Base-by-base conservation (phyloP, 371 early-diverging fungal genomes). In the Syncephalastrum monosporum region DNA sequence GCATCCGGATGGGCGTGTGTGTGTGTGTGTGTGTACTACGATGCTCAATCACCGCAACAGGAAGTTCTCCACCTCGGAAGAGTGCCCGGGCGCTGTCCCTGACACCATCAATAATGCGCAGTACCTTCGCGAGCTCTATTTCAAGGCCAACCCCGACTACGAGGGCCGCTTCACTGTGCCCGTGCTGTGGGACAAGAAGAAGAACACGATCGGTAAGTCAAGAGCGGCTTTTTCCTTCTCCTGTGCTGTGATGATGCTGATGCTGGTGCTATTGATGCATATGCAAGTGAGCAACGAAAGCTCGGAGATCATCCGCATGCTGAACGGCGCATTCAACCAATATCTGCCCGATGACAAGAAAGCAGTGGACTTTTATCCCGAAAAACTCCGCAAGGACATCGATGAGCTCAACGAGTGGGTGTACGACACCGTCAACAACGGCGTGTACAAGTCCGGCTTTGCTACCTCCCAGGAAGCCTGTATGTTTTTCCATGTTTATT, bases 261-360 rank as follows among this genome's bases (percentile, higher is more conserved):
- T n/a, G n/a, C n/a, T n/a, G n/a, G n/a, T n/a, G n/a, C n/a, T n/a
- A n/a, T n/a, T 1, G 6, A 23, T 52, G 27, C 4, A 3, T 27
- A 27, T 27, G 27, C 27, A 27, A 85, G 98, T 97, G 24, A 98
- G 93, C 84, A 98, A 98, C 73, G 98, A 98, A 71, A 87, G 88
- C 59, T 88, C 91, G 5, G 98, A 98, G 71, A 95, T 98, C 59
- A 96, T 98, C 58, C 87, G 97, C 42, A 93, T 96, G 81, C 78
- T 97, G 61, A 96, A 96, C 79, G 80, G 83, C 3, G 90, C 82
- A 4, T 98, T 97, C 60, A 88, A 96, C 69, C 77, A 82, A 21
- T 63, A 81, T 27, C 61, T 88, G 3, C 81, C 87, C 33, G 78
- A 83, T 17, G 86, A 87, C 66, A 81, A 77, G 47, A 79, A 80